These are phyloP conservation scores for Auricularia sp. DNA, from an alignment of 768 basidiomycete genomes.

Conservation along the genomic window DNA sequence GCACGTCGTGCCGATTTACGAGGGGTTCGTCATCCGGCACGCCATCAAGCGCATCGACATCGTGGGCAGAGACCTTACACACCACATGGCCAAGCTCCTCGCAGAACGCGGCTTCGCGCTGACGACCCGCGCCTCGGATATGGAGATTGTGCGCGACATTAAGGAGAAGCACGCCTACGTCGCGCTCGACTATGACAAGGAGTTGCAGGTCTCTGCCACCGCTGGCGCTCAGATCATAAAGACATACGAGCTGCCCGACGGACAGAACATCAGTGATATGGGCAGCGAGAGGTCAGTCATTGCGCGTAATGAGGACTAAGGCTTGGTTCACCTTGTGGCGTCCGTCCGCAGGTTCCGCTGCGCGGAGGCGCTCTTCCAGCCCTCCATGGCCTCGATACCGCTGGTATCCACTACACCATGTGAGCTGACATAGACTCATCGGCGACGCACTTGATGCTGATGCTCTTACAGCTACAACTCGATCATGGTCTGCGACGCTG, in stretches of 20 bases:
- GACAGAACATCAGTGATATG: conserved; percentile 39
- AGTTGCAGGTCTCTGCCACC: conserved; percentile 40
- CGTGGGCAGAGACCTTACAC: conserved; percentile 7
- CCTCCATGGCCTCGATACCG: conserved; percentile 36
- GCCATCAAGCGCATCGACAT: conserved; percentile 6
- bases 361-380: conserved; percentile 44
- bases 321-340: too few species aligned
- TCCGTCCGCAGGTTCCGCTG: conserved; percentile 28
- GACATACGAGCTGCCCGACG: conserved; percentile 44
- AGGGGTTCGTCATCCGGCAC: conserved; percentile 5
- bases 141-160: conserved; percentile 42
- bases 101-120: conserved; percentile 24
- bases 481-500: conserved; percentile 5
- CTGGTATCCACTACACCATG: conserved; percentile 43
- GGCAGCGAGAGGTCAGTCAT: conserved; percentile 32
- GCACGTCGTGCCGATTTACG: conserved; percentile 10
- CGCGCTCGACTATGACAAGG: conserved; percentile 44
- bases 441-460: not conserved
- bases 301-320: not conserved
- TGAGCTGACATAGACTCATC: conserved; percentile 7
- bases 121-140: conserved; percentile 35
- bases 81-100: conserved; percentile 3
- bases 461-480: conserved; percentile 1
- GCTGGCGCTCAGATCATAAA: conserved; percentile 37
- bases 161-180: conserved; percentile 50